These are phyloP conservation scores for Durusdinium trenchii DNA, from an alignment of 73 alveolate genomes.

Conservation along the genomic window DNA sequence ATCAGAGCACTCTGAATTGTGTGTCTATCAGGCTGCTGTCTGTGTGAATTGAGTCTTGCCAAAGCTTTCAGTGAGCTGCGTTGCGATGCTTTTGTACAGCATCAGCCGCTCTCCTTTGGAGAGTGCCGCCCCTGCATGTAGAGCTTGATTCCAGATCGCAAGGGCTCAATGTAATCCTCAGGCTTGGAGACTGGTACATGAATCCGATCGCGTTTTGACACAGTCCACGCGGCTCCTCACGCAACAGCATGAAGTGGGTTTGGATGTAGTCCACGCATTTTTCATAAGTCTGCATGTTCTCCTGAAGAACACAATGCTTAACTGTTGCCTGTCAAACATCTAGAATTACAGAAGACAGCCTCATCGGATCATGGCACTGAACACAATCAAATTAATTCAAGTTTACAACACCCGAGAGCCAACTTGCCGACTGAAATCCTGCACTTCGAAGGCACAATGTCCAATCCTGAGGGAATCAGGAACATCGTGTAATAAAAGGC, in stretches of 20 bases:
- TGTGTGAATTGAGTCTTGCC: too few relatives aligned
- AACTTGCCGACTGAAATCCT: neutral
- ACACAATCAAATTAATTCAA: too few relatives aligned
- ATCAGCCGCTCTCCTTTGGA: constrained; percentile 57
- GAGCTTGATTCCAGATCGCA: constrained; percentile 92
- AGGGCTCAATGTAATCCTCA: constrained; percentile 90
- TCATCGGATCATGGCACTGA: too few relatives aligned
- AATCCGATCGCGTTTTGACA: neutral
- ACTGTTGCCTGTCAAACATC: neutral
- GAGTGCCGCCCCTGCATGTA: constrained; percentile 95
- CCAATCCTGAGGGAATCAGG: constrained; percentile 33
- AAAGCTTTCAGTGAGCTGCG: too few relatives aligned
- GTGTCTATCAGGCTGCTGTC: too few relatives aligned
- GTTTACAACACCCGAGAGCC: too few relatives aligned
- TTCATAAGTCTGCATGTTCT: constrained; percentile 92
- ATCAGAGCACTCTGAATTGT: too few relatives aligned
- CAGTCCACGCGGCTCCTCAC: constrained; percentile 18
- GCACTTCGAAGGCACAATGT: constrained; percentile 86
- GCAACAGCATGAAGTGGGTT: constrained; percentile 92
- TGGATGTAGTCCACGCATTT: constrained; percentile 92
- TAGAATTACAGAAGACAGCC: too few relatives aligned
- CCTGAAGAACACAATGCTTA: neutral
- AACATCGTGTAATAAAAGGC: neutral
- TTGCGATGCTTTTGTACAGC: too few relatives aligned
- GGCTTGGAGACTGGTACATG: neutral